Evolutionary conservation across 2,329 filamentous ascomycete species (phyloP).

Genomic region (Monosporascus sp.): DNA sequence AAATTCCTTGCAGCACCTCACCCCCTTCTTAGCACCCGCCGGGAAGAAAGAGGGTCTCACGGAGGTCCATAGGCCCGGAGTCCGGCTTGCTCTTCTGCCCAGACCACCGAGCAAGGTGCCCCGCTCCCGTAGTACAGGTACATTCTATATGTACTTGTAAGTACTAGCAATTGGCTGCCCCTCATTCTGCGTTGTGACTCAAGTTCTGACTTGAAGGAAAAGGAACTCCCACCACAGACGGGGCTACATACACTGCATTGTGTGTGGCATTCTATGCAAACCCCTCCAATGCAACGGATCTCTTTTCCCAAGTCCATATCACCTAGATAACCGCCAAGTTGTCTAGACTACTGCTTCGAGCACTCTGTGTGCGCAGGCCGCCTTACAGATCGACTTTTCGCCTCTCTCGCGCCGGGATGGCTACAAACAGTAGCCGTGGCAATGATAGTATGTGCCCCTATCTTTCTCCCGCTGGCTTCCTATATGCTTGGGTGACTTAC

Average conservation of each 20-base stretch:
- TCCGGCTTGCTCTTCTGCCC: too few relatives aligned
- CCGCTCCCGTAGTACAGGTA: too few relatives aligned
- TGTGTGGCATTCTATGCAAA: background rate
- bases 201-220: background rate
- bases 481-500: background rate
- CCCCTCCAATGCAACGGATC: slow-evolving; percentile 10
- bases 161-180: background rate
- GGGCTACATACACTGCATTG: too few relatives aligned
- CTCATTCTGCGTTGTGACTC: background rate
- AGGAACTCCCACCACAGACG: background rate
- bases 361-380: slow-evolving; percentile 53
- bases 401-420: slow-evolving; percentile 47
- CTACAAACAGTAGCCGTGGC: slow-evolving; percentile 49
- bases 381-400: slow-evolving; percentile 38
- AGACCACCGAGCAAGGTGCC: too few relatives aligned
- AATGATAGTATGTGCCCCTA: slow-evolving; percentile 34
- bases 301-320: slow-evolving; percentile 1
- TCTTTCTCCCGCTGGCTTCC: too few relatives aligned
- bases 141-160: too few relatives aligned
- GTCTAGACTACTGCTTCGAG: slow-evolving; percentile 48
- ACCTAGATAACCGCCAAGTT: slow-evolving; percentile 28
- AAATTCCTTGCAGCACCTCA: too few relatives aligned
- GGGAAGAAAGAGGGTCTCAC: too few relatives aligned
- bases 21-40: too few relatives aligned
- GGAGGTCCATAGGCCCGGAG: too few relatives aligned